Evolutionary conservation across 2,329 filamentous ascomycete species (phyloP), one percentile per base, ranked within the genome.

Genomic region (Periconia sp.): DNA sequence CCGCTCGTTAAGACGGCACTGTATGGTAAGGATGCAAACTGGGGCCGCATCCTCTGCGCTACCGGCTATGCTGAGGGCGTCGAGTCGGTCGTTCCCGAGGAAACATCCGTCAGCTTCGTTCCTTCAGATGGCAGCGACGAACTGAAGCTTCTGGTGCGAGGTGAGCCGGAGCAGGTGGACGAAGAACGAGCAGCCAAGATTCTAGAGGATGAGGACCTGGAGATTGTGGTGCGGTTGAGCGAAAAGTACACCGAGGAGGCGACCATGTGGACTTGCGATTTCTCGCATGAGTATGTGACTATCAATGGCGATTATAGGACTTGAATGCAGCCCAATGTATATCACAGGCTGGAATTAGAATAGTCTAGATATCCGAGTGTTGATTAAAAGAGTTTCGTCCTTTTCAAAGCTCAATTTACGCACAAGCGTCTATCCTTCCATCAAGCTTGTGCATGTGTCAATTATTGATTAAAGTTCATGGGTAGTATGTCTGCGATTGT

Each of bases 21-120:
- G 28, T 99, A 99, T 71, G 94, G 94, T 54, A 90, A 91, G 69
- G 94, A 99, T 68, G 94, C 94, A 13, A 99, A 99, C 77, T 99
- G 94, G 94, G 94, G 94, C 23, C 90, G 94, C 40, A 95, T 99
- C 50, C 80, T 97, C 19, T 97, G 94, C 69, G 92, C 94, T 1
- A 91, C 92, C 4, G 94, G 94, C 3, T 97, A 97, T 67, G 77
- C 81, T 0, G 78, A 79, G 46, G 82, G 85, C 1, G 83, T 87
- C 1, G 75, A 78, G 1, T 82, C 83, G 32, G 81, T 94, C 38
- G 73, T 81, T 0, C 86, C 87, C 1, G 81, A 85, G 52, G 81
- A 81, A 63, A 92, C 88, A 1, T 89, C 79, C 56, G 89, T 94
- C 17, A 89, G 86, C 5, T 92, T 94, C 65, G 73, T 92, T 8